Percentiles rank a stretch among this genome's conserved stretches.
Evolutionary conservation across 1,284 basidiomycete species (phyloP).

Genomic region (Volvariella surrecta): DNA sequence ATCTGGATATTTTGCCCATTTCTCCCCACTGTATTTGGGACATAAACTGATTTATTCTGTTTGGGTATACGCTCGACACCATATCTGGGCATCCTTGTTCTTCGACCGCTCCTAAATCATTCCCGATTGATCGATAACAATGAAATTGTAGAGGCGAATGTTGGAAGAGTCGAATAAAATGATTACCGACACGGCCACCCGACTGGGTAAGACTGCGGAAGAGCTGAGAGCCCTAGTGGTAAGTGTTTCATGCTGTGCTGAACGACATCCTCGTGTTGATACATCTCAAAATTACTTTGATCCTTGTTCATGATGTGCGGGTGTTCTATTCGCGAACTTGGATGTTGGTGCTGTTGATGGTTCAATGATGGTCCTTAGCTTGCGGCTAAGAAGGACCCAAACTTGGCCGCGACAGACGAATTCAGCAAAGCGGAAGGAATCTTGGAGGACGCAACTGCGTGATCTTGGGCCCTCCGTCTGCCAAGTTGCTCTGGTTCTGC

Average conservation of each 20-base stretch:
- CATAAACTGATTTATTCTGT: too few relatives aligned
- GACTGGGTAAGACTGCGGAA: constrained; percentile 51
- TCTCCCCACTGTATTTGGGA: too few relatives aligned
- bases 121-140: neutral
- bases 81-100: too few relatives aligned
- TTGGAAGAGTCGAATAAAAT: constrained; percentile 77
- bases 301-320: too few relatives aligned
- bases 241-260: constrained; percentile 22
- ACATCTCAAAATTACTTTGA: too few relatives aligned
- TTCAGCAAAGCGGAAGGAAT: constrained; percentile 51
- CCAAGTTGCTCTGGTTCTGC: too few relatives aligned
- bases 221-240: constrained; percentile 68
- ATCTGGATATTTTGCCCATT: too few relatives aligned
- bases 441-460: constrained; percentile 40
- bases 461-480: constrained; percentile 5
- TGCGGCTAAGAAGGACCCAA: constrained; percentile 38
- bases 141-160: constrained; percentile 49
- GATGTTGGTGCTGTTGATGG: constrained; percentile 6
- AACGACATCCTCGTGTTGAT: too few relatives aligned
- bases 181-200: constrained; percentile 58
- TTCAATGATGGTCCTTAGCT: neutral
- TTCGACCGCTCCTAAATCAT: too few relatives aligned
- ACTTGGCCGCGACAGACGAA: constrained; percentile 41
- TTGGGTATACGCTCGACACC: too few relatives aligned
- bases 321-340: neutral